phyloP scores from a whole-genome alignment of 2,329 filamentous ascomycete genomes.

The Penicillium polonicum region DNA sequence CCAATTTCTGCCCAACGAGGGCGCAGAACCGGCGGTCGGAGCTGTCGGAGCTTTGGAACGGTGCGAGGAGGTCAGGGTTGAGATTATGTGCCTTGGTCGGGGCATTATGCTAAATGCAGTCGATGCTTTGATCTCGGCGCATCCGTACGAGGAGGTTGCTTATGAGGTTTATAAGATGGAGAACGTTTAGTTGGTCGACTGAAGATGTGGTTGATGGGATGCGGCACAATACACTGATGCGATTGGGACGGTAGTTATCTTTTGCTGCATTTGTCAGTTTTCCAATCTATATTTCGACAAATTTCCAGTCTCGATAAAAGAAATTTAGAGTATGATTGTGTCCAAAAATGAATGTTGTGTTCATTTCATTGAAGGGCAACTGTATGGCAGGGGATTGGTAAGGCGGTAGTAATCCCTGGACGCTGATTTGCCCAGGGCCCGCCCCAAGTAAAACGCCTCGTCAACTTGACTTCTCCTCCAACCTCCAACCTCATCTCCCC shows the following conservation, averaged over 20 bases:
- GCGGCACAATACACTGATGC: not conserved
- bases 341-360: not conserved
- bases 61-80: slow-evolving; percentile 45
- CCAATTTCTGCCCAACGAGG: slow-evolving; percentile 43
- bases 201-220: not conserved
- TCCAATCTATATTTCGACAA: not conserved
- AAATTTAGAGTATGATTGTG: not conserved
- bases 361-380: not conserved
- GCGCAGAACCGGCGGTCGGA: slow-evolving; percentile 44
- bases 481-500: slow-evolving; percentile 26
- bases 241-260: not conserved
- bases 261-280: not conserved
- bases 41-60: slow-evolving; percentile 39
- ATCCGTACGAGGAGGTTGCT: slow-evolving; percentile 48
- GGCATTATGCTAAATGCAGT: slow-evolving; percentile 42
- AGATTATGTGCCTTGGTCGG: slow-evolving; percentile 44
- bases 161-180: slow-evolving; percentile 49
- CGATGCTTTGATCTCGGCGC: slow-evolving; percentile 41
- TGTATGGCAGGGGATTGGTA: slow-evolving; percentile 3
- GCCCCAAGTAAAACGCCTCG: slow-evolving; percentile 35
- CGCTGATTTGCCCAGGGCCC: slow-evolving; percentile 34
- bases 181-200: slow-evolving; percentile 30
- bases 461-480: slow-evolving; percentile 32
- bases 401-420: slow-evolving; percentile 37
- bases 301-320: not conserved